These are phyloP conservation scores for Keithomyces neogunnii DNA, from an alignment of 2,329 filamentous ascomycete species.

Conservation along the genomic window DNA sequence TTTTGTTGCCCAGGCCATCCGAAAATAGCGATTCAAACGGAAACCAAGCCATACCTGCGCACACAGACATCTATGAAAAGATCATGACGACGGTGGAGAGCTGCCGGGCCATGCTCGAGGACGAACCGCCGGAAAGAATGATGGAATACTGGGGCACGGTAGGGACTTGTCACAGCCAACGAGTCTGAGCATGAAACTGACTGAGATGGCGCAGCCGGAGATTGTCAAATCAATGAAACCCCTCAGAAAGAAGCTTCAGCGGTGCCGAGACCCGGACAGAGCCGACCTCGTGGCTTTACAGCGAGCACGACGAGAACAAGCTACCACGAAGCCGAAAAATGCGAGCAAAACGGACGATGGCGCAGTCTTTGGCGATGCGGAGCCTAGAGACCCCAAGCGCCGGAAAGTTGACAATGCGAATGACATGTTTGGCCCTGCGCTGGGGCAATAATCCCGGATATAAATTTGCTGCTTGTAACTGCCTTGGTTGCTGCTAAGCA, in stretches of 20 bases:
- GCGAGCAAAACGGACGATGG: conserved; percentile 29
- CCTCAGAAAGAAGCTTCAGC: conserved; percentile 60
- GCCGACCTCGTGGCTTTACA: conserved; percentile 64
- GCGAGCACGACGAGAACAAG: conserved; percentile 50
- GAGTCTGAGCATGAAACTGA: background rate
- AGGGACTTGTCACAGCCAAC: conserved; percentile 12
- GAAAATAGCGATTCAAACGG: conserved; percentile 17
- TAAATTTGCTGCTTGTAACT: background rate
- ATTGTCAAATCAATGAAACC: conserved; percentile 39
- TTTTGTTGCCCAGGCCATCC: conserved; percentile 33
- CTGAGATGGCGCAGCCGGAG: conserved; percentile 26
- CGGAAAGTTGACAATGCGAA: conserved; percentile 33
- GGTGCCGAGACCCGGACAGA: conserved; percentile 66
- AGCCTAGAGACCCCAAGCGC: conserved; percentile 34
- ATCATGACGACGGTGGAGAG: conserved; percentile 38
- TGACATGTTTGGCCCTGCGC: conserved; percentile 39
- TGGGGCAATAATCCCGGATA: conserved; percentile 15
- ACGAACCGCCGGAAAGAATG: conserved; percentile 48
- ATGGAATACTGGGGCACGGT: conserved; percentile 46
- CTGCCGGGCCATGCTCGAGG: conserved; percentile 46
- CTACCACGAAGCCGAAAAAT: conserved; percentile 36
- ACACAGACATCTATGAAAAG: conserved; percentile 32
- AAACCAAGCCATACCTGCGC: conserved; percentile 13
- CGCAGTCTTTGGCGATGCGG: conserved; percentile 35
- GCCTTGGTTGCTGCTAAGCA: background rate